Evolutionary conservation across 495 filamentous ascomycete species (phyloP).

Genomic region (Penicillium pulvis): DNA sequence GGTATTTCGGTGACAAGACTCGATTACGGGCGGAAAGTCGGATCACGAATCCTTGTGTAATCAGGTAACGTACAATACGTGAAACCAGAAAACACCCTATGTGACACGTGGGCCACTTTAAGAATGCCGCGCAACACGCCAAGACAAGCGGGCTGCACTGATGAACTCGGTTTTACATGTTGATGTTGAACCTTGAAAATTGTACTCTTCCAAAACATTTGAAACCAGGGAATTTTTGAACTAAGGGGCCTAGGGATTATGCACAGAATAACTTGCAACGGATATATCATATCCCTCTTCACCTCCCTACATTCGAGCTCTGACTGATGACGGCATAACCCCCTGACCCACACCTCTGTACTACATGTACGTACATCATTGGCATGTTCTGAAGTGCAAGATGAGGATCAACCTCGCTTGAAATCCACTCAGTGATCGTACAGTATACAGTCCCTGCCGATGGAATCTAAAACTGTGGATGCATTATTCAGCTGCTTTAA

Average conservation of each 20-base stretch:
- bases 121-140: slow-evolving; percentile 7
- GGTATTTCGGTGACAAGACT: slow-evolving; percentile 6
- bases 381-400: slow-evolving; percentile 8
- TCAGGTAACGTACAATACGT: slow-evolving; percentile 1
- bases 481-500: no score
- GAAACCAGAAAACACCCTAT: slow-evolving; percentile 9
- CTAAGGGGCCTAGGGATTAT: neutral
- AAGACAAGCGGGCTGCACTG: slow-evolving; percentile 1
- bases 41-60: neutral
- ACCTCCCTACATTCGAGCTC: slow-evolving; percentile 13
- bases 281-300: slow-evolving; percentile 8
- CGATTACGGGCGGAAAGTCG: neutral
- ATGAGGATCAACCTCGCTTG: neutral
- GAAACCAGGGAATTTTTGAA: neutral
- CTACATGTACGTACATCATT: slow-evolving; percentile 14
- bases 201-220: neutral
- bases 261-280: neutral
- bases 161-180: neutral
- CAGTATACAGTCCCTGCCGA: neutral
- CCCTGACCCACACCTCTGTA: slow-evolving; percentile 18
- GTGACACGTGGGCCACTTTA: slow-evolving; percentile 23
- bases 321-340: slow-evolving; percentile 2
- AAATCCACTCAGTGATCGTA: neutral
- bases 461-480: no score
- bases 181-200: neutral